Evolutionary conservation across 2,329 filamentous ascomycete species (phyloP), one percentile per base, ranked within the genome.

Genomic region (Aulographum hederae): DNA sequence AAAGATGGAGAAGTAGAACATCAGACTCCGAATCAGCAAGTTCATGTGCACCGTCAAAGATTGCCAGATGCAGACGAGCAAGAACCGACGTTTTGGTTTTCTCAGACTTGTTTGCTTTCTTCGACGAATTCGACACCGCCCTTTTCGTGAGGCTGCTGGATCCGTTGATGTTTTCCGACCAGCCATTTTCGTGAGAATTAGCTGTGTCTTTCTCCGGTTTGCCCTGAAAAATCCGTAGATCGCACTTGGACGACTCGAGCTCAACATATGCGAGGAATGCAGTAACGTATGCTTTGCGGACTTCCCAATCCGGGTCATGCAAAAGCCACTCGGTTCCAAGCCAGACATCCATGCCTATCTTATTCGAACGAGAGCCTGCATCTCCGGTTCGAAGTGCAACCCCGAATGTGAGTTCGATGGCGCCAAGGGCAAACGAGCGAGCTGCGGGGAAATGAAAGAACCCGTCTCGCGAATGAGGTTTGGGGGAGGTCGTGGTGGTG

Each of bases 321-420:
- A 95, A 58, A 28, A 95, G 68, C 80, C 82, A 93, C 38, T 94
- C 82, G 0, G 85, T 93, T n/a, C 81, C 82, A 52, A 95, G 85
- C 89, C 89, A 98, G 1, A 85, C 78, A 33, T 78, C 69, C 6
- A 92, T 64, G 0, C 79, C 74, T 1, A 91, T 79, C 26, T 65
- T 70, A 17, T 52, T 56, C 4, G 46, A 40, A n/a, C n/a, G n/a
- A 4, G 46, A 50, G 8, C 51, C 50, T 19, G 54, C 51, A 6
- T 44, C 32, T 61, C 65, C 47, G 64, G 72, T 40, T 65, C 67
- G 41, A 45, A 91, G 92, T 3, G 86, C 84, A 15, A 91, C 77
- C 14, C 76, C 56, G 14, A 98, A 60, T 34, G 94, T 84, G 25
- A 73, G 70, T 50, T 82, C 89, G 47, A 94, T 74, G 0, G 81